Percentiles rank a stretch among this genome's conserved stretches.
phyloP scores from a whole-genome alignment of 1,139 yeast species.

The Blastobotrys illinoisensis region DNA sequence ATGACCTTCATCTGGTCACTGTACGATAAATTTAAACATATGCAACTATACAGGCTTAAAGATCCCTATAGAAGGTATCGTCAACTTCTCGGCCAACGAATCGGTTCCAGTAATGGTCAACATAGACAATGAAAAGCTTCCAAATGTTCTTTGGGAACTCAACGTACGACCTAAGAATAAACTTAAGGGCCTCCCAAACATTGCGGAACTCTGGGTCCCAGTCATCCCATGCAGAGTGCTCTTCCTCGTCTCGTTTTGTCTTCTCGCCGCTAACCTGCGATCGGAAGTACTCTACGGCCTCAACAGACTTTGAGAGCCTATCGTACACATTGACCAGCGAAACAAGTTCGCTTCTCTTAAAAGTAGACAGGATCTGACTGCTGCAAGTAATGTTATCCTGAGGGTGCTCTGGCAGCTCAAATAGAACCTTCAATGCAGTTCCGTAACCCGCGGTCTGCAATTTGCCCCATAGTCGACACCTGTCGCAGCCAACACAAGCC shows the following conservation, averaged over 20 bases:
- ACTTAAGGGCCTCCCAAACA: constrained; percentile 58
- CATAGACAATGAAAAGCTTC: constrained; percentile 43
- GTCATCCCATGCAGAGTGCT: constrained; percentile 5
- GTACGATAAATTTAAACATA: constrained; percentile 2
- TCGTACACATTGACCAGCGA: constrained; percentile 90
- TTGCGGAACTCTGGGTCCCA: constrained; percentile 47
- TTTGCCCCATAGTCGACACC: constrained; percentile 98
- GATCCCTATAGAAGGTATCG: constrained; percentile 7
- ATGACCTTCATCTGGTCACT: too few species aligned
- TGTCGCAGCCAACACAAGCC: constrained; percentile 98
- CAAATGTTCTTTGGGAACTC: constrained; percentile 63
- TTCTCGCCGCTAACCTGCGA: constrained; percentile 36
- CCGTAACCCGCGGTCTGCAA: constrained; percentile 96
- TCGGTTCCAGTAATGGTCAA: constrained; percentile 62
- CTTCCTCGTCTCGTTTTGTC: constrained; percentile 6
- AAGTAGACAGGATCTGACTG: constrained; percentile 36
- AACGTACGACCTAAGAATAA: constrained; percentile 61
- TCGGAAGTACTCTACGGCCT: constrained; percentile 69
- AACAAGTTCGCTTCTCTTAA: constrained; percentile 81
- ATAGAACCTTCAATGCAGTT: constrained; percentile 83
- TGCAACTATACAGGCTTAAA: not conserved
- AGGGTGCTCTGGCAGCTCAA: constrained; percentile 59
- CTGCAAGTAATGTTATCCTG: constrained; percentile 38
- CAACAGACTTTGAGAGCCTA: constrained; percentile 78
- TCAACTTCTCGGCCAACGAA: constrained; percentile 55